A percentile compares a stretch with the other conserved stretches of the same genome.
Evolutionary conservation across 1,284 basidiomycete species (phyloP).

Genomic region (Boletus hoseneyae): DNA sequence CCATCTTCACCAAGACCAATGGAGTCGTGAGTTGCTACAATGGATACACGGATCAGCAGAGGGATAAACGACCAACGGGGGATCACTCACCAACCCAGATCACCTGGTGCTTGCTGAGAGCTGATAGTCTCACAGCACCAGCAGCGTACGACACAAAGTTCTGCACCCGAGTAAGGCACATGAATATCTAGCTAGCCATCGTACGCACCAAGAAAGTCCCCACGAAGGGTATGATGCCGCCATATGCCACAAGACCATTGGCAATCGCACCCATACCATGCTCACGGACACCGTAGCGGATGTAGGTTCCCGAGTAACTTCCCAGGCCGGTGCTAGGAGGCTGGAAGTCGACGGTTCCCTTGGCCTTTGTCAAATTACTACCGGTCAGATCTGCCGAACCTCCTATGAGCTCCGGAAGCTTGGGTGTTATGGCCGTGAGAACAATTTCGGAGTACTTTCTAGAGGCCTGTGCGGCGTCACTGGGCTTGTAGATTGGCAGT

Average conservation of each 20-base stretch:
- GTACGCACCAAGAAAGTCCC: slow-evolving; percentile 78
- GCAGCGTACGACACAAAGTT: slow-evolving; percentile 95
- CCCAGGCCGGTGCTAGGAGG: slow-evolving; percentile 83
- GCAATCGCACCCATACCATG: slow-evolving; percentile 96
- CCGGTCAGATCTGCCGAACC: slow-evolving; percentile 93
- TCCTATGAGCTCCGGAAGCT: slow-evolving; percentile 82
- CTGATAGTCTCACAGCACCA: slow-evolving; percentile 89
- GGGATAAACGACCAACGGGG: background rate
- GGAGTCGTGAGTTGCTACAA: slow-evolving; percentile 79
- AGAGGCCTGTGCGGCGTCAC: slow-evolving; percentile 83
- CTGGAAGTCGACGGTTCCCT: slow-evolving; percentile 88
- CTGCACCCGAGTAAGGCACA: slow-evolving; percentile 35
- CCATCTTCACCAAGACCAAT: slow-evolving; percentile 95
- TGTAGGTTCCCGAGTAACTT: slow-evolving; percentile 83
- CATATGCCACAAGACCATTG: slow-evolving; percentile 86
- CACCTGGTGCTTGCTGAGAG: slow-evolving; percentile 86
- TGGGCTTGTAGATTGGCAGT: slow-evolving; percentile 80
- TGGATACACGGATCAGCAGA: background rate
- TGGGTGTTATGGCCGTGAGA: slow-evolving; percentile 71
- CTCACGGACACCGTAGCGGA: slow-evolving; percentile 96
- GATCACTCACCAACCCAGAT: slow-evolving; percentile 80
- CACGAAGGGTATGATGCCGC: slow-evolving; percentile 80
- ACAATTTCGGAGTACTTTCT: slow-evolving; percentile 93
- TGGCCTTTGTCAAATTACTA: slow-evolving; percentile 87
- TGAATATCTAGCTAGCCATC: background rate